Conservation (phyloP, 2,329 filamentous ascomycete species). For the Penicillium rolfsii region DNA sequence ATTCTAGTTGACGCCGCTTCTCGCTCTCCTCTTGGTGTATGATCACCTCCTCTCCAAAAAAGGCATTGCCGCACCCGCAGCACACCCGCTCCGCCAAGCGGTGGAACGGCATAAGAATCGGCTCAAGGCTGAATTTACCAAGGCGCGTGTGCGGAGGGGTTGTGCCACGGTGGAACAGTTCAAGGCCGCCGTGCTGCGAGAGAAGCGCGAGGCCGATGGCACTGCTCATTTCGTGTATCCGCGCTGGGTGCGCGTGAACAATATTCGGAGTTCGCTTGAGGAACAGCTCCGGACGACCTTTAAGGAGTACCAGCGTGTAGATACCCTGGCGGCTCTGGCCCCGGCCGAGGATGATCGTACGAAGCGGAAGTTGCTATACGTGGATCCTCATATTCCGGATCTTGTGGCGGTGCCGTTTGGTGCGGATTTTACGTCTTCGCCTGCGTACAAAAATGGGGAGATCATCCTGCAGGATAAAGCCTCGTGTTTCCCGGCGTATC, state of each 20-base stretch:
- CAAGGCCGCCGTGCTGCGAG: slow-evolving; percentile 38
- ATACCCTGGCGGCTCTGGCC: slow-evolving; percentile 61
- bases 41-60: slow-evolving; percentile 80
- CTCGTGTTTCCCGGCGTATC: slow-evolving; percentile 91
- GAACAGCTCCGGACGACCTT: slow-evolving; percentile 78
- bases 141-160: slow-evolving; percentile 72
- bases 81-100: slow-evolving; percentile 74
- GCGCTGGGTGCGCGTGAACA: slow-evolving; percentile 91
- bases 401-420: slow-evolving; percentile 76
- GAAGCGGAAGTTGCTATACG: slow-evolving; percentile 49
- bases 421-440: slow-evolving; percentile 71
- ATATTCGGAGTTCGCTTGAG: slow-evolving; percentile 70
- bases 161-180: slow-evolving; percentile 70
- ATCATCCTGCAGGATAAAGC: slow-evolving; percentile 96
- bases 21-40: slow-evolving; percentile 82
- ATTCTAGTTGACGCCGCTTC: slow-evolving; percentile 72
- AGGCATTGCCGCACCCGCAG: slow-evolving; percentile 78
- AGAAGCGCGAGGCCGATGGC: slow-evolving; percentile 51
- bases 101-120: slow-evolving; percentile 81
- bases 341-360: slow-evolving; percentile 32
- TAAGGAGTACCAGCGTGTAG: slow-evolving; percentile 61
- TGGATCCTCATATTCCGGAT: slow-evolving; percentile 83
- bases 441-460: slow-evolving; percentile 73
- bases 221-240: slow-evolving; percentile 59
- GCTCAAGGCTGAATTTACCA: slow-evolving; percentile 79